Percentiles rank a stretch among this genome's conserved stretches.
Conservation (phyloP, 768 basidiomycete species). For the Tylopilus intermedius region DNA sequence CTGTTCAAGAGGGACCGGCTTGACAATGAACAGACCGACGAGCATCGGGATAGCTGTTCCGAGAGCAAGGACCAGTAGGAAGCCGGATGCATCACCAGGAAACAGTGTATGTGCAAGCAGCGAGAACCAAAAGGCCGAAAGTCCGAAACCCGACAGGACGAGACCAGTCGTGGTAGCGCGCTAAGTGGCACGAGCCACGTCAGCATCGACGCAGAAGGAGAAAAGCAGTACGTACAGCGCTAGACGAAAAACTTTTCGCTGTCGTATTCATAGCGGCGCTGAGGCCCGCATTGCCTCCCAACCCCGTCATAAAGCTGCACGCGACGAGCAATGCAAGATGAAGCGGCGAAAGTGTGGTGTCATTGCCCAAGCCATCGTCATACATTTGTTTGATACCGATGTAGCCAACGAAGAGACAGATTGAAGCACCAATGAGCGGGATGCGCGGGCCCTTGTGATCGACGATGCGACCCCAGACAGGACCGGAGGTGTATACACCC, state of each 20-base stretch:
- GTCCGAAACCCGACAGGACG: conserved; percentile 82
- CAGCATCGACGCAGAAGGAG: not conserved
- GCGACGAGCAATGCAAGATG: conserved; percentile 49
- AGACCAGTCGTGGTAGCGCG: conserved; percentile 72
- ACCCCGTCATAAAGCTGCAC: conserved; percentile 70
- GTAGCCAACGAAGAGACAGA: conserved; percentile 68
- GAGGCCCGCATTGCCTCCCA: conserved; percentile 71
- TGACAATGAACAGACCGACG: conserved; percentile 68
- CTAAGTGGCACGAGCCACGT: conserved; percentile 31
- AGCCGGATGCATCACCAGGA: conserved; percentile 72
- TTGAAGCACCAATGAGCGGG: conserved; percentile 54
- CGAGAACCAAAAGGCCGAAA: conserved; percentile 89
- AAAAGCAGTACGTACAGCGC: conserved; percentile 42
- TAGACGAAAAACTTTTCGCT: conserved; percentile 77
- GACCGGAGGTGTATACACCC: conserved; percentile 73
- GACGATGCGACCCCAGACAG: conserved; percentile 74
- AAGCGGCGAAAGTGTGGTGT: conserved; percentile 35
- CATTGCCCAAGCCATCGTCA: conserved; percentile 45
- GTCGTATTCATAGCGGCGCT: conserved; percentile 71
- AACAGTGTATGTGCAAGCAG: conserved; percentile 66
- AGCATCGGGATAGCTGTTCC: conserved; percentile 80
- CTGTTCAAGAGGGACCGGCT: conserved; percentile 57
- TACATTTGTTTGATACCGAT: conserved; percentile 66
- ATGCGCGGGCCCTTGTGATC: conserved; percentile 70
- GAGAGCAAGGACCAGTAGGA: conserved; percentile 68